Conservation (phyloP, 106 monocot species). For the Cymbidium sinense region DNA sequence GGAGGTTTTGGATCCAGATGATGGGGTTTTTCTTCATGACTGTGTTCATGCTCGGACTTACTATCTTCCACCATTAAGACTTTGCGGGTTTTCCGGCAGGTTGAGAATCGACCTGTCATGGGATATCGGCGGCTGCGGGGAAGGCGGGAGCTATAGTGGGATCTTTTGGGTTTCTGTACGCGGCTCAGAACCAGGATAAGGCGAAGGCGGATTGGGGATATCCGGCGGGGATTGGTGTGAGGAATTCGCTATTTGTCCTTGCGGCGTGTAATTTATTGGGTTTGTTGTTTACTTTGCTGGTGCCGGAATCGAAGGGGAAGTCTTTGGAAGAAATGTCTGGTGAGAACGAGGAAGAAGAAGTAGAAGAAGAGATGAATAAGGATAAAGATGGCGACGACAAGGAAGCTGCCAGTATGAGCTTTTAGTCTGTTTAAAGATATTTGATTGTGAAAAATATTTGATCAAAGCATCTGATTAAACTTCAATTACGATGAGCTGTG, state of each 20-base stretch:
- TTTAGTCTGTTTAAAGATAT: too few relatives aligned
- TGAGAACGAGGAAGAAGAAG: slow-evolving; percentile 2
- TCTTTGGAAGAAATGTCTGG: slow-evolving; percentile 9
- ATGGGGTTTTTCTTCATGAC: slow-evolving; percentile 10
- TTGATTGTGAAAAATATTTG: too few relatives aligned
- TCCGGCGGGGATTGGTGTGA: too few relatives aligned
- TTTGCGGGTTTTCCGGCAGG: slow-evolving; percentile 3
- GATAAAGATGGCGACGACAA: too few relatives aligned
- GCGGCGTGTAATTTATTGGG: slow-evolving; percentile 3
- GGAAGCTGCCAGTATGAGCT: too few relatives aligned
- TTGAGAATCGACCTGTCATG: slow-evolving; percentile 6
- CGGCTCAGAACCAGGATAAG: slow-evolving; percentile 10
- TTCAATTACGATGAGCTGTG: too few relatives aligned
- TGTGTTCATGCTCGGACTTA: slow-evolving; percentile 5
- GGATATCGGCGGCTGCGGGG: slow-evolving; percentile 7
- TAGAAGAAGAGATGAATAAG: neutral
- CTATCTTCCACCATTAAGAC: neutral
- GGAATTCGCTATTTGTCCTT: neutral
- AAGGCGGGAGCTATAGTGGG: slow-evolving; percentile 9
- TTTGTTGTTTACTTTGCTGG: neutral
- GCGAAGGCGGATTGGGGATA: neutral
- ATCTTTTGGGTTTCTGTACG: too few relatives aligned
- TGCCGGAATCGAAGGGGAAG: too few relatives aligned
- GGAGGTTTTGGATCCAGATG: slow-evolving; percentile 6
- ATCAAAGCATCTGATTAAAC: too few relatives aligned